These are phyloP conservation scores for Lasiodiplodia hormozganensis DNA, from an alignment of 2,329 filamentous ascomycete species.

Conservation along the genomic window DNA sequence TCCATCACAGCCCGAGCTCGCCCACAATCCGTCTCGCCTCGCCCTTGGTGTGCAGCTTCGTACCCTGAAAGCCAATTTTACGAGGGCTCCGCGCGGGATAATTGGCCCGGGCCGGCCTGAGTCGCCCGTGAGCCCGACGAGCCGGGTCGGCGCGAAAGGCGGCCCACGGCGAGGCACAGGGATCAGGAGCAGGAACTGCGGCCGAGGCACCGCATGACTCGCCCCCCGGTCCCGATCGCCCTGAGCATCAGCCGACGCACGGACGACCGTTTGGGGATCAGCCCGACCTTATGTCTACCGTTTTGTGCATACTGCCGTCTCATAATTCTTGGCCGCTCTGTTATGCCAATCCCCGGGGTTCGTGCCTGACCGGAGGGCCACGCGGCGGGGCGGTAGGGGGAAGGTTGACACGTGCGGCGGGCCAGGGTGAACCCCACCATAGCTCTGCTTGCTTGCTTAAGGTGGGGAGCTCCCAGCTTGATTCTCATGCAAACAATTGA, in stretches of 20 bases:
- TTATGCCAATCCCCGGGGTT: background rate
- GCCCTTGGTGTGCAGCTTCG: background rate
- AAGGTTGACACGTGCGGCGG: background rate
- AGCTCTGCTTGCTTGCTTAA: conserved; percentile 8
- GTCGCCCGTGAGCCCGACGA: background rate
- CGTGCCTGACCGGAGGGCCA: background rate
- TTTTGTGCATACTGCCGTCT: background rate
- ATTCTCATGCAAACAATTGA: background rate
- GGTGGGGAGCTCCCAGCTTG: background rate
- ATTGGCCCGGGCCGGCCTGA: background rate
- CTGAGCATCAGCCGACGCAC: conserved; percentile 2
- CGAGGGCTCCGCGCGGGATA: background rate
- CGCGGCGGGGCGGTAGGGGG: background rate
- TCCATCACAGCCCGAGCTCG: background rate
- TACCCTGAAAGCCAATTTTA: background rate
- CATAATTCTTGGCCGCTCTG: background rate
- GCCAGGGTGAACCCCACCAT: background rate
- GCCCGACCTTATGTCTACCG: background rate
- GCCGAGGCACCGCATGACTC: conserved; percentile 6
- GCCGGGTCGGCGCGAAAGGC: background rate
- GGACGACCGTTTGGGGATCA: background rate
- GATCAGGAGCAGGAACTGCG: background rate
- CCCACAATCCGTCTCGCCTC: background rate
- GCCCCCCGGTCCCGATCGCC: background rate
- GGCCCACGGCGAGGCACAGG: background rate